phyloP scores from a whole-genome alignment of 495 filamentous ascomycete genomes.

The Talaromyces thailandensis region DNA sequence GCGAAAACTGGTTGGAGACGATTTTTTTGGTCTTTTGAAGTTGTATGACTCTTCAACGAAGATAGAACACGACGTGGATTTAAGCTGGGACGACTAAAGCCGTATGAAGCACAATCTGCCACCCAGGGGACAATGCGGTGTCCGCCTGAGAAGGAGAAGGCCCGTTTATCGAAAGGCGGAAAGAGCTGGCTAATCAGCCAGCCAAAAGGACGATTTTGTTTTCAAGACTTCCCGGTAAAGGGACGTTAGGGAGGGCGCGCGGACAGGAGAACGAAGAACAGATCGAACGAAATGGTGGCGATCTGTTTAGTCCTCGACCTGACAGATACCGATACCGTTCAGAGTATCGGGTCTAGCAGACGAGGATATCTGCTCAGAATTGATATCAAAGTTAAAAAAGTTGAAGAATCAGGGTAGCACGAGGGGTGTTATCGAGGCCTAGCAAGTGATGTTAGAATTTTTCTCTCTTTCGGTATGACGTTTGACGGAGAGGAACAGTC shows the following conservation, averaged over 20 bases:
- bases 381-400: conserved; percentile 10
- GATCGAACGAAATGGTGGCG: conserved; percentile 83
- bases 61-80: conserved; percentile 8
- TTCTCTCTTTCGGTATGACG: conserved; percentile 4
- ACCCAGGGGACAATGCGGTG: conserved; percentile 86
- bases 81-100: conserved; percentile 12
- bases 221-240: conserved; percentile 16
- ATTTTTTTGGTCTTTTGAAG: conserved; percentile 6
- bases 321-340: conserved; percentile 79
- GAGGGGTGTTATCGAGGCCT: conserved; percentile 86
- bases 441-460: conserved; percentile 9
- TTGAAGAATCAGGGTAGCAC: conserved; percentile 12
- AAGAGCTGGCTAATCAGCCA: conserved; percentile 53
- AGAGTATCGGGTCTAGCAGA: conserved; percentile 89
- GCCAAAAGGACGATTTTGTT: conserved; percentile 34
- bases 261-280: conserved; percentile 72
- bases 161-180: conserved; percentile 54
- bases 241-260: conserved; percentile 82
- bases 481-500: conserved; percentile 7
- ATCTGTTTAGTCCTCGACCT: conserved; percentile 55
- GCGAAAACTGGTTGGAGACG: conserved; percentile 11
- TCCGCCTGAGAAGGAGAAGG: conserved; percentile 88
- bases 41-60: conserved; percentile 18
- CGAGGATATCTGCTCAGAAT: conserved; percentile 58
- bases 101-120: conserved; percentile 56